Percentiles rank a stretch among this genome's conserved stretches.
Evolutionary conservation across 2,329 filamentous ascomycete species (phyloP).

Genomic region (Amphichorda felina): DNA sequence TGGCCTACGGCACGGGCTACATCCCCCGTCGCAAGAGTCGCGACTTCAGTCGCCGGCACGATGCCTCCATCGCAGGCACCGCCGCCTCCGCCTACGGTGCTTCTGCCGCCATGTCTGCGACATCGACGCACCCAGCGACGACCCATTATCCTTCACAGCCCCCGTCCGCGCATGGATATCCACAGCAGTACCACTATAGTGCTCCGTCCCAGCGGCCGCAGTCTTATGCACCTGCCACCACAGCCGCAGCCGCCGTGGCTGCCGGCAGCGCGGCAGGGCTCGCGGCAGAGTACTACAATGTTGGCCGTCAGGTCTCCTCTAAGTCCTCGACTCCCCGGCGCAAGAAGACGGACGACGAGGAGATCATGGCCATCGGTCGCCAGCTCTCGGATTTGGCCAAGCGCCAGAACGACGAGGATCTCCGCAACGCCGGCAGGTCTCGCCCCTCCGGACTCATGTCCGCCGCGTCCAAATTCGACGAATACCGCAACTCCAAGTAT

Average conservation of each 20-base stretch:
- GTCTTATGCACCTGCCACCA: slow-evolving; percentile 3
- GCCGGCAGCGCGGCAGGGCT: slow-evolving; percentile 1
- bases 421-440: slow-evolving; percentile 23
- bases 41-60: slow-evolving; percentile 10
- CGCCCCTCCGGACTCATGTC: slow-evolving; percentile 16
- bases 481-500: slow-evolving; percentile 26
- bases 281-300: slow-evolving; percentile 3
- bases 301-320: not conserved
- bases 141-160: not conserved
- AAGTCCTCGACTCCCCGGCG: slow-evolving; percentile 4
- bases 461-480: slow-evolving; percentile 27
- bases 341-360: slow-evolving; percentile 29
- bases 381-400: slow-evolving; percentile 40
- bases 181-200: not conserved
- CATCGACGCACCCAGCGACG: not conserved
- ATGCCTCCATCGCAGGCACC: not conserved
- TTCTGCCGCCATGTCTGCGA: no score
- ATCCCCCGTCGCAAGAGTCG: slow-evolving; percentile 25
- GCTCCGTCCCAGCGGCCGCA: not conserved
- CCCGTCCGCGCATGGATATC: slow-evolving; percentile 5
- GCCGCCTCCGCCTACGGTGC: not conserved
- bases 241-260: slow-evolving; percentile 2
- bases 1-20: slow-evolving; percentile 55
- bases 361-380: slow-evolving; percentile 43
- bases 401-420: slow-evolving; percentile 37